Conservation (phyloP, 441 rosid species). For the Syzygium syzygioides region DNA sequence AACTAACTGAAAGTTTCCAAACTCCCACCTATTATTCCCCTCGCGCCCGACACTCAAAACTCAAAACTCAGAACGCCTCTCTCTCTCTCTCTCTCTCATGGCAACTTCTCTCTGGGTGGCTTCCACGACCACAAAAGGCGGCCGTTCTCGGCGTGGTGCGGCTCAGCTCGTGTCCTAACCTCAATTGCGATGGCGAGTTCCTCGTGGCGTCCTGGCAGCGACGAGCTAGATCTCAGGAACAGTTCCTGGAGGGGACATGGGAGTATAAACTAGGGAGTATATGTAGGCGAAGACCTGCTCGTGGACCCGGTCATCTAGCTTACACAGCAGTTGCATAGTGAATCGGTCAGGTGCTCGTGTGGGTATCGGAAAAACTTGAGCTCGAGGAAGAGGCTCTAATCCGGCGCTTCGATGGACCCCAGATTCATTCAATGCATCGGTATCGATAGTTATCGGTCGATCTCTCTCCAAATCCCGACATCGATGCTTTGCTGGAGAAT, state of each 20-base stretch:
- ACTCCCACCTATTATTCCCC: no score
- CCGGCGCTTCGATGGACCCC: no score
- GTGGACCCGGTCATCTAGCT: conserved; percentile 51
- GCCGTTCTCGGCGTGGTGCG: background rate
- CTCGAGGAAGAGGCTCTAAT: no score
- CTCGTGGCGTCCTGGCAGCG: background rate
- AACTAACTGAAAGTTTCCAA: background rate
- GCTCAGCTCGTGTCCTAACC: background rate
- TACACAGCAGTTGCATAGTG: conserved; percentile 43
- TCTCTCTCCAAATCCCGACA: conserved; percentile 47
- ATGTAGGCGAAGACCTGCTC: conserved; percentile 69
- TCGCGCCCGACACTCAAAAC: no score
- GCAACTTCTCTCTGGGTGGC: no score
- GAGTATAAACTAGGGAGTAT: conserved; percentile 28
- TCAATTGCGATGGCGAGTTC: background rate
- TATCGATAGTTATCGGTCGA: conserved; percentile 40
- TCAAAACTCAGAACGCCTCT: no score
- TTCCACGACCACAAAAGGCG: background rate
- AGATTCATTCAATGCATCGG: conserved; percentile 24
- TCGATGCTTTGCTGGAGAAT: conserved; percentile 52
- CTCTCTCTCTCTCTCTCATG: no score
- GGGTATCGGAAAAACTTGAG: conserved; percentile 77
- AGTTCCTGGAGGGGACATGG: conserved; percentile 37
- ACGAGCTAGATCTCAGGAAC: conserved; percentile 33
- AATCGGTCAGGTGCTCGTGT: conserved; percentile 77